These are phyloP conservation scores for Ganoderma leucocontextum DNA, from an alignment of 1,284 basidiomycete genomes.

Conservation along the genomic window DNA sequence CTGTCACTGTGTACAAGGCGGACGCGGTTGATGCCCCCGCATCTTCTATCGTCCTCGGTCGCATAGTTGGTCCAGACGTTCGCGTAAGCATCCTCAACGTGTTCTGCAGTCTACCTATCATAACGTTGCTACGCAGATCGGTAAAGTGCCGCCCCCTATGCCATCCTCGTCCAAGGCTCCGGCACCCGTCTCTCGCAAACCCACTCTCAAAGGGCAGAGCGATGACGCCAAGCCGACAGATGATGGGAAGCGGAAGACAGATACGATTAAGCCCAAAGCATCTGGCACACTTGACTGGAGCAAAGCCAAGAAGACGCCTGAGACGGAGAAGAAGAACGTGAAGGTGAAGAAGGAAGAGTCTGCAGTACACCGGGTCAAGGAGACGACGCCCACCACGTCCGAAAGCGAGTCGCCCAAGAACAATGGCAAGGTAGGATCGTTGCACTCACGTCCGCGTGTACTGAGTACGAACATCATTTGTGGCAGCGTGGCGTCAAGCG, in stretches of 20 bases:
- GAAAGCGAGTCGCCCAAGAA: slow-evolving; percentile 30
- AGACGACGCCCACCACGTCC: slow-evolving; percentile 36
- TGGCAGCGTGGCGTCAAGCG: slow-evolving; percentile 65
- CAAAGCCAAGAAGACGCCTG: slow-evolving; percentile 61
- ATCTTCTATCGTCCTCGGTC: slow-evolving; percentile 57
- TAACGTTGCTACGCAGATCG: slow-evolving; percentile 23
- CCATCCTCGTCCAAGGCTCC: slow-evolving; percentile 41
- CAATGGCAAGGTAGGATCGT: slow-evolving; percentile 30
- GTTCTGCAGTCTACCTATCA: background rate
- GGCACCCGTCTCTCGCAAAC: slow-evolving; percentile 30
- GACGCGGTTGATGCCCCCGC: slow-evolving; percentile 57
- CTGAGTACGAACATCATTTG: background rate
- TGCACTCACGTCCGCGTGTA: background rate
- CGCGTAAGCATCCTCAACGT: slow-evolving; percentile 47
- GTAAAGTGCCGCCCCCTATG: slow-evolving; percentile 31
- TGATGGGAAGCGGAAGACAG: slow-evolving; percentile 34
- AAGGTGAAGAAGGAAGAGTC: slow-evolving; percentile 33
- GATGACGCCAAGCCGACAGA: slow-evolving; percentile 27
- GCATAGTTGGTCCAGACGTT: slow-evolving; percentile 57
- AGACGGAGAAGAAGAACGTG: slow-evolving; percentile 24
- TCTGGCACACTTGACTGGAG: slow-evolving; percentile 70
- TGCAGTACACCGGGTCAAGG: slow-evolving; percentile 26
- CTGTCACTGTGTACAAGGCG: slow-evolving; percentile 53
- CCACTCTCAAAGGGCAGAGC: slow-evolving; percentile 34
- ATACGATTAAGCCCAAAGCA: slow-evolving; percentile 50